Percentiles rank a stretch among this genome's conserved stretches.
These are phyloP conservation scores for Maudiozyma serrabonitensis DNA, from an alignment of 805 yeast species.

Conservation along the genomic window DNA sequence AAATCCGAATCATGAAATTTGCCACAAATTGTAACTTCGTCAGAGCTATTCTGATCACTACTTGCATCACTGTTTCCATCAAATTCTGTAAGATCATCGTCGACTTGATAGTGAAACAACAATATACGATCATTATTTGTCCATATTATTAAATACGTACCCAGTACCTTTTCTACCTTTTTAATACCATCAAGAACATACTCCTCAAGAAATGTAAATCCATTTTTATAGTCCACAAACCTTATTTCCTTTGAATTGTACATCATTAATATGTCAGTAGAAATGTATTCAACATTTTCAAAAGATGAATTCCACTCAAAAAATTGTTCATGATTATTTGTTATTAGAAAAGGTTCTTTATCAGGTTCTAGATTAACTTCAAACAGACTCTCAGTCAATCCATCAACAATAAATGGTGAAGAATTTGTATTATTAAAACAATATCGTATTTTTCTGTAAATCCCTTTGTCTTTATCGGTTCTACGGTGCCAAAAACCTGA, in stretches of 20 bases:
- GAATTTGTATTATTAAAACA: conserved; percentile 5
- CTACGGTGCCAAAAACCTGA: conserved; percentile 15
- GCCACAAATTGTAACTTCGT: conserved; percentile 15
- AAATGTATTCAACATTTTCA: conserved; percentile 12
- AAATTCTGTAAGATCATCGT: conserved; percentile 8
- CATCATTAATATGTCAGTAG: conserved; percentile 15
- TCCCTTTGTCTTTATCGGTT: background rate
- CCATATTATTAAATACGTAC: conserved; percentile 17
- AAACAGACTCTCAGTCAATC: conserved; percentile 11
- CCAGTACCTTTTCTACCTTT: conserved; percentile 8
- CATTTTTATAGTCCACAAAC: conserved; percentile 22
- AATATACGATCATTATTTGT: conserved; percentile 13
- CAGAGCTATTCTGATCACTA: conserved; percentile 1
- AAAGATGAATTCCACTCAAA: conserved; percentile 14
- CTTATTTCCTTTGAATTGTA: conserved; percentile 10
- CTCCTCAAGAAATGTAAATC: conserved; percentile 19
- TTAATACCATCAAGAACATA: conserved; percentile 18
- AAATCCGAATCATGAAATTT: conserved; percentile 13
- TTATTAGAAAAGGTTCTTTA: conserved; percentile 7
- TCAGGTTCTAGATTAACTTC: conserved; percentile 5
- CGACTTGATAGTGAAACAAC: conserved; percentile 18
- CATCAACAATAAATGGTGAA: conserved; percentile 11
- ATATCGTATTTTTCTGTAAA: conserved; percentile 6
- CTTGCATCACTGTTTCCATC: background rate
- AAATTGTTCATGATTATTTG: conserved; percentile 12